Base-by-base conservation (phyloP, 2,329 filamentous ascomycete species). In the Colletotrichum tropicicola region DNA sequence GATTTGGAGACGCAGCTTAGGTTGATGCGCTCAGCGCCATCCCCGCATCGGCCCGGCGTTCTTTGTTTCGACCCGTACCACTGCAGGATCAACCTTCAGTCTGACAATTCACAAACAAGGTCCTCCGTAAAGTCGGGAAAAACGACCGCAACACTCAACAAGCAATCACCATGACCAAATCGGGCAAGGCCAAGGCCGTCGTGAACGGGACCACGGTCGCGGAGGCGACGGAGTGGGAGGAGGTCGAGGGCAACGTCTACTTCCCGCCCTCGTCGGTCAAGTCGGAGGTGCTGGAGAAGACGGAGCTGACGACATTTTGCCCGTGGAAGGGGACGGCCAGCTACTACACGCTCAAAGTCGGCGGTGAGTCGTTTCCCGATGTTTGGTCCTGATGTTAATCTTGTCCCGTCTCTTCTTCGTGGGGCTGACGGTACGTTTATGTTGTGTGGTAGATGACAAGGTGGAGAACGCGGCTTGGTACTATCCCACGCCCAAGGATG, bases 241-340 rank as follows among this genome's bases (percentile, higher is more conserved):
- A 87, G 3, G 85, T 88, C 32, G 87, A 89, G 68, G 85, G 85
- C 25, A 88, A 87, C 73, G 79, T 88, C 65, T 88, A 88, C 71
- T 84, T 85, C 70, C 82, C 82, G 43, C 81, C 80, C 0, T 75
- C 78, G 7, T 73, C 80, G 7, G 73, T 87, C 65, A 78, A 82
- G 65, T 73, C 78, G 32, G 76, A 82, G 59, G 77, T 78, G 67
- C 80, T 88, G 66, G 74, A 72, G 41, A 67, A 67, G 55, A 84
- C 84, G 6, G 74, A 79, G 13, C 79, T 81, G 10, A 78, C 76
- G 43, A 87, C 85, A 0, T 74, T 78, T 51, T 89, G 86, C 60
- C 80, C 81, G 0, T 88, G 85, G 85, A 89, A 88, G 72, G 86
- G 86, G 3, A 77, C 82, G 28, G 85, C 86, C 4, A 83, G 78